Conservation (phyloP, 2,329 filamentous ascomycete species). For the Achaetomium macrosporum region DNA sequence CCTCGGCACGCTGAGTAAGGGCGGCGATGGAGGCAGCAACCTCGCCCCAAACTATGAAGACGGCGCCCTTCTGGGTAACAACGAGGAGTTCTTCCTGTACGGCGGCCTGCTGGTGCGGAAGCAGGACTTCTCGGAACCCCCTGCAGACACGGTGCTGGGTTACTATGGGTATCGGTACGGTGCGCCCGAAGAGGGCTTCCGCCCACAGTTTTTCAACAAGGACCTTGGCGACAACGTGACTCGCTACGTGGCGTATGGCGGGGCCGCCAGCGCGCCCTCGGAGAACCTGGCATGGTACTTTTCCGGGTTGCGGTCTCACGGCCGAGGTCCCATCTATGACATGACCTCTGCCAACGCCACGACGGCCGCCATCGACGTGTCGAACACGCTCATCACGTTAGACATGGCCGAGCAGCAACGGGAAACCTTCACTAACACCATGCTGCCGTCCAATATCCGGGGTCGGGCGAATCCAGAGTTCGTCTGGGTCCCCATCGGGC, state of each 20-base stretch:
- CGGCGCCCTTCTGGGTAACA: conserved; percentile 60
- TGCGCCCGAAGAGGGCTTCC: conserved; percentile 37
- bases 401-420: conserved; percentile 48
- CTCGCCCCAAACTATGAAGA: conserved; percentile 52
- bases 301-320: conserved; percentile 51
- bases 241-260: conserved; percentile 60
- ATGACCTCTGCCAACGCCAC: conserved; percentile 28
- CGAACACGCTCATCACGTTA: conserved; percentile 54
- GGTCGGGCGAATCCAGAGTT: conserved; percentile 59
- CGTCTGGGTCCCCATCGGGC: conserved; percentile 72
- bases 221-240: conserved; percentile 44
- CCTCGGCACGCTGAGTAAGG: conserved; percentile 44
- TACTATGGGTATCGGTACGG: conserved; percentile 53
- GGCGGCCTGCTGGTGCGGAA: conserved; percentile 47
- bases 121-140: conserved; percentile 34
- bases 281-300: conserved; percentile 70
- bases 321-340: conserved; percentile 44
- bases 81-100: conserved; percentile 58
- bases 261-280: conserved; percentile 57
- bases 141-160: conserved; percentile 38
- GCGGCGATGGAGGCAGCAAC: conserved; percentile 42
- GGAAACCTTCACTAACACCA: conserved; percentile 52
- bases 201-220: conserved; percentile 36
- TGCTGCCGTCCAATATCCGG: conserved; percentile 43
- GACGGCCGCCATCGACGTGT: conserved; percentile 39